A percentile compares a stretch with the other conserved stretches of the same genome.
phyloP scores from a whole-genome alignment of 441 rosid species.

The Jatropha podagrica region DNA sequence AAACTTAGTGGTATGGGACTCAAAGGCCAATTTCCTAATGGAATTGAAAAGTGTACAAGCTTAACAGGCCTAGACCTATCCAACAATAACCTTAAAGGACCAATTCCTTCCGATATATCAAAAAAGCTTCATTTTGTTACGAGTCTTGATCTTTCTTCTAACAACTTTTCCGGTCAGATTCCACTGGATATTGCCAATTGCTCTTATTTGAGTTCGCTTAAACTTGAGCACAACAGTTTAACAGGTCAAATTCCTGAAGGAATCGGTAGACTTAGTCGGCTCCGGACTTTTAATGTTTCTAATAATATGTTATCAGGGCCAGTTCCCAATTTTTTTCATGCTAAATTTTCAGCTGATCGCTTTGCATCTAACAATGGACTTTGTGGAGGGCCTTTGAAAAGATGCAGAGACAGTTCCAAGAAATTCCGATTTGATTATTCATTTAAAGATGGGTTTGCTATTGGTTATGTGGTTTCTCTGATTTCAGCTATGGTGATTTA shows the following conservation, averaged over 20 bases:
- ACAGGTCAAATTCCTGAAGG: constrained; percentile 34
- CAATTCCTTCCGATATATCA: constrained; percentile 32
- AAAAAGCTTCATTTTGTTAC: constrained; percentile 3
- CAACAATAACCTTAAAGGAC: constrained; percentile 32
- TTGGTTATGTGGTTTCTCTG: not conserved
- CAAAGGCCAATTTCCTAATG: constrained; percentile 41
- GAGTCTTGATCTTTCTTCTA: constrained; percentile 24
- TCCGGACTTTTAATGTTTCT: constrained; percentile 35
- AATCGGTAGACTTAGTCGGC: constrained; percentile 15
- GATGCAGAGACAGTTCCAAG: not conserved
- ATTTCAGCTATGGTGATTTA: constrained; percentile 2
- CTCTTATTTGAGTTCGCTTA: constrained; percentile 24
- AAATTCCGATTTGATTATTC: constrained; percentile 6
- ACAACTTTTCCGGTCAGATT: constrained; percentile 23
- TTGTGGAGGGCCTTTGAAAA: constrained; percentile 25
- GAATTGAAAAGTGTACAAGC: constrained; percentile 29
- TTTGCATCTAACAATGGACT: constrained; percentile 23
- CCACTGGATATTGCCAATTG: not conserved
- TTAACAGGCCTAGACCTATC: constrained; percentile 32
- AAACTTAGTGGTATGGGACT: constrained; percentile 32
- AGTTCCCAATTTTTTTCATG: constrained; percentile 24
- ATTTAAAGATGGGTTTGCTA: constrained; percentile 1
- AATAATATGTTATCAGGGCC: constrained; percentile 39
- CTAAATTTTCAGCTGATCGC: not conserved
- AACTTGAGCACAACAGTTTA: constrained; percentile 36